Base-by-base conservation (phyloP, 2,329 filamentous ascomycete genomes). In the Diplodia intermedia region DNA sequence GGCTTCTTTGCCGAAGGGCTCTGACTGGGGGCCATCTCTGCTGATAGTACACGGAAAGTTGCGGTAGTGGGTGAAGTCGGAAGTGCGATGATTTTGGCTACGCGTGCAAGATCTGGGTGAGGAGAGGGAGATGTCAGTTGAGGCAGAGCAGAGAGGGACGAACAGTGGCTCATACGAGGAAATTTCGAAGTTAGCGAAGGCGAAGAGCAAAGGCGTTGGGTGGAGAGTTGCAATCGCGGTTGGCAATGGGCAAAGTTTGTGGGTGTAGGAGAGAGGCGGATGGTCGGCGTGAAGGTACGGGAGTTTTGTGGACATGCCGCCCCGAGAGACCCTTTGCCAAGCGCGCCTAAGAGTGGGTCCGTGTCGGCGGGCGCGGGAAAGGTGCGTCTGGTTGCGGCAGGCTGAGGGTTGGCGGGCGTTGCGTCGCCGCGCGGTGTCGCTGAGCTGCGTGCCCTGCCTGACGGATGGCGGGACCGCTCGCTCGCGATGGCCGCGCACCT, bases 211-310 rank as follows among this genome's bases (percentile, higher is more conserved):
- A 38, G 33, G 36, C 54, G n/a, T 4, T 11, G 8, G n/a, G 11
- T 6, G 9, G 23, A 14, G 1, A 38, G 15, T 20, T 36, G 55
- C 33, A 15, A 29, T 43, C 36, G 20, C 18, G 11, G 18, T 31
- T 1, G 5, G 20, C 36, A 36, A 15, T 15, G 7, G 36, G 20
- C 18, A 60, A 23, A 29, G 55, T 60, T 60, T 38, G 23, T 43
- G 12, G 20, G 55, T 60, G 31, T 14, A 29, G 55, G 47, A 23
- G 55, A 60, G 55, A 60, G 55, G 15, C 12, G n/a, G 38, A 60
- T 0, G 20, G 33, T 29, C 38, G 5, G 36, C n/a, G 31, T 40
- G 54, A 40, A 18, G 9, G 14, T 23, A 12, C 31, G 54, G 31
- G 12, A 6, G 33, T 15, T 38, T n/a, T 29, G 29, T 4, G 2